Evolutionary conservation across 805 yeast species (phyloP).

Genomic region (Blastobotrys chiropterorum): DNA sequence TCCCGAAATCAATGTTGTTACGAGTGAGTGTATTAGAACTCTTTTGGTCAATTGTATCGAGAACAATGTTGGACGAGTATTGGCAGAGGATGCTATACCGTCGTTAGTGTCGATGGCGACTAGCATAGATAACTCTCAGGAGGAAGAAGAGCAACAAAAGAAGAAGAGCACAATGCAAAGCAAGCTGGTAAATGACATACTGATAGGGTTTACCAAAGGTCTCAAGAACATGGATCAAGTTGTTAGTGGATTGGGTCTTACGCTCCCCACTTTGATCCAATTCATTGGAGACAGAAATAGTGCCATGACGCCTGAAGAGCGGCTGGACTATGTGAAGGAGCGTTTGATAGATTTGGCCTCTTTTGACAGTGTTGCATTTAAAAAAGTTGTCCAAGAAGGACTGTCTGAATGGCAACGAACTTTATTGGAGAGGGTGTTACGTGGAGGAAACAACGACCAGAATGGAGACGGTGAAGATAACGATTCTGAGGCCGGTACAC

Average conservation of each 20-base stretch:
- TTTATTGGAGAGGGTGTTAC: conserved; percentile 15
- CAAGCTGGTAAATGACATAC: conserved; percentile 40
- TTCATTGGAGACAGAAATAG: conserved; percentile 24
- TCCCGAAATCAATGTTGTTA: conserved; percentile 35
- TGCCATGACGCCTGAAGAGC: conserved; percentile 16
- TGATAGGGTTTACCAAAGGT: conserved; percentile 40
- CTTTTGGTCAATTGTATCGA: conserved; percentile 38
- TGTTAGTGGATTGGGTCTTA: conserved; percentile 28
- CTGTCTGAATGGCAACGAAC: conserved; percentile 35
- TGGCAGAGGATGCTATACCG: conserved; percentile 43
- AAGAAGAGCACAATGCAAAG: background rate
- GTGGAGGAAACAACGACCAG: conserved; percentile 7
- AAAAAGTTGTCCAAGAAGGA: conserved; percentile 33
- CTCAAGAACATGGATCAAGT: conserved; percentile 30
- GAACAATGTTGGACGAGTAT: conserved; percentile 30
- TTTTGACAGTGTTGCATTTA: conserved; percentile 30
- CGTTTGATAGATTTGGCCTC: conserved; percentile 28
- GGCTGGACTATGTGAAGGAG: conserved; percentile 19
- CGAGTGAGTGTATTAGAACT: conserved; percentile 58
- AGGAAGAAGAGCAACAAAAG: conserved; percentile 30
- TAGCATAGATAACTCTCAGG: conserved; percentile 20
- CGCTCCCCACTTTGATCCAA: conserved; percentile 34
- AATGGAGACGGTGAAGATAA: conserved; percentile 10
- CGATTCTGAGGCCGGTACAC: conserved; percentile 24
- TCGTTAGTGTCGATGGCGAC: conserved; percentile 33